These are phyloP conservation scores for Populus pruinosa DNA, from an alignment of 345 rosid genomes.

Conservation along the genomic window DNA sequence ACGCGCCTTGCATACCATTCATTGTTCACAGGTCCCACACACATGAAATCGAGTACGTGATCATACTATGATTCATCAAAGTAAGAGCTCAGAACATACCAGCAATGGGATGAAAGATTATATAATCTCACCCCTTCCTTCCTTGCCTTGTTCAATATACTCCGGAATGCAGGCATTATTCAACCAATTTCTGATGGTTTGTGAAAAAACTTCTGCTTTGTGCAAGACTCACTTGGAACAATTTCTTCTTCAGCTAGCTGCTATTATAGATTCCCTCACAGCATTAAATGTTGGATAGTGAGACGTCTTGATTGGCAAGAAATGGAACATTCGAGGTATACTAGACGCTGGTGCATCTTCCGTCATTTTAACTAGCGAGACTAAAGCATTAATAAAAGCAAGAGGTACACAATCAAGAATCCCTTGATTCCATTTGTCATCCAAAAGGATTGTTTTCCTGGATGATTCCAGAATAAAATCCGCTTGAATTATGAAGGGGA, in stretches of 20 bases:
- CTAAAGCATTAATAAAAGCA: conserved; percentile 61
- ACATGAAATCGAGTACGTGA: conserved; percentile 46
- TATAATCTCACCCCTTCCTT: conserved; percentile 43
- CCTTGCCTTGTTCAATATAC: conserved; percentile 47
- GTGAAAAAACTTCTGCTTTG: conserved; percentile 54
- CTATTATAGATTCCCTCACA: conserved; percentile 41
- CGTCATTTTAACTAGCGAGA: conserved; percentile 44
- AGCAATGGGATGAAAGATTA: conserved; percentile 61
- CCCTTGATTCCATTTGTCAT: conserved; percentile 71
- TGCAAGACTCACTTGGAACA: conserved; percentile 53
- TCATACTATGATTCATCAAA: conserved; percentile 41
- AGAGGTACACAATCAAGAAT: conserved; percentile 53
- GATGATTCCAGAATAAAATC: conserved; percentile 68
- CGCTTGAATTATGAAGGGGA: conserved; percentile 65
- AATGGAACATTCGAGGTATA: conserved; percentile 45
- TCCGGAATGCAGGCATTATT: conserved; percentile 56
- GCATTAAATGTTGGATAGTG: conserved; percentile 31
- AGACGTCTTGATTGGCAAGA: conserved; percentile 55
- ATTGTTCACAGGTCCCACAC: conserved; percentile 34
- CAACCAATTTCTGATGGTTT: conserved; percentile 57
- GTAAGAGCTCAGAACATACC: conserved; percentile 38
- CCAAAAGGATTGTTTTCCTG: conserved; percentile 57
- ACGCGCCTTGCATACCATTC: conserved; percentile 65
- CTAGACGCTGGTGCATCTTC: conserved; percentile 49
- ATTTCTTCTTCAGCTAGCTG: conserved; percentile 37